Conservation (phyloP, 2,329 filamentous ascomycete genomes). For the Blastomyces parvus region DNA sequence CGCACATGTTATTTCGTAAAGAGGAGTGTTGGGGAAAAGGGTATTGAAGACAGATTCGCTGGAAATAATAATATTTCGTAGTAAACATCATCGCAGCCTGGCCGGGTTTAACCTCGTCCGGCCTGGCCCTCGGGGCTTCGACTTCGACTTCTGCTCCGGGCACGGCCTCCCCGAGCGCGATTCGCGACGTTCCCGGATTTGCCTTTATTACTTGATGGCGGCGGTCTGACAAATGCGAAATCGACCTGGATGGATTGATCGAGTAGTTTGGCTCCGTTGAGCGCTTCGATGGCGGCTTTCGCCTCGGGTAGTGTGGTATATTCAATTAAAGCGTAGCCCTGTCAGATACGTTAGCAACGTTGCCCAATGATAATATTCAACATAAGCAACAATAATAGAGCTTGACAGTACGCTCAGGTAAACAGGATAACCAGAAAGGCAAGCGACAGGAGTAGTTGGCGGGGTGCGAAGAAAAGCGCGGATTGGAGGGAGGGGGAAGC, state of each 20-base stretch:
- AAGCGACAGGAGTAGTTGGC: neutral
- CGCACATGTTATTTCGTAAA: neutral
- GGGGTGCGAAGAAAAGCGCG: neutral
- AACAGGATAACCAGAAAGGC: neutral
- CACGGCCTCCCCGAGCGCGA: constrained; percentile 31
- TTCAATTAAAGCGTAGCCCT: constrained; percentile 60
- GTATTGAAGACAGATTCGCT: neutral
- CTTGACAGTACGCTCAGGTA: neutral
- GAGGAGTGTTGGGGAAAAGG: neutral
- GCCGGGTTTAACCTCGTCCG: constrained; percentile 24
- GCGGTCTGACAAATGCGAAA: constrained; percentile 56
- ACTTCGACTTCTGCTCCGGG: constrained; percentile 38
- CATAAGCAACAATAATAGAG: neutral
- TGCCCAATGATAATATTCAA: neutral
- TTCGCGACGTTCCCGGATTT: constrained; percentile 33
- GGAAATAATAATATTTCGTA: neutral
- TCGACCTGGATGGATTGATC: constrained; percentile 58
- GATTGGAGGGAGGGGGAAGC: neutral
- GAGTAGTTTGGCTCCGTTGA: constrained; percentile 52
- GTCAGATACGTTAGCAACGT: constrained; percentile 7
- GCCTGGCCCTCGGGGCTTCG: constrained; percentile 36
- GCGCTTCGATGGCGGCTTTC: constrained; percentile 52
- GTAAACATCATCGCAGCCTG: too few species aligned
- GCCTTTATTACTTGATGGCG: constrained; percentile 36
- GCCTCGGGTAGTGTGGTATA: constrained; percentile 56